These are phyloP conservation scores for Coffea eugenioides DNA, from an alignment of 257 asterid species.

Conservation along the genomic window DNA sequence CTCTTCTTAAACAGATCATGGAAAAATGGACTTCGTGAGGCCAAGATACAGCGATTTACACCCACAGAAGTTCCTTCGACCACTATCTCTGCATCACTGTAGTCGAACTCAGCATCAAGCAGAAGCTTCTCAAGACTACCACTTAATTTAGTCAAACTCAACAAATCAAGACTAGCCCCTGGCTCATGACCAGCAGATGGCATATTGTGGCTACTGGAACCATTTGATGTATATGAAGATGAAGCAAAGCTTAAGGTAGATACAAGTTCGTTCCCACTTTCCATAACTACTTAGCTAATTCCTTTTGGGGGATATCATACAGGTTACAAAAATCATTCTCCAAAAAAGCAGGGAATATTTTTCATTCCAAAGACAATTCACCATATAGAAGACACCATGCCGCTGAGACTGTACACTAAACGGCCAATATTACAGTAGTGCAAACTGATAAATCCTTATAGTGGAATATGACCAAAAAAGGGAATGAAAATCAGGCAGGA, in stretches of 20 bases:
- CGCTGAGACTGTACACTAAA: neutral
- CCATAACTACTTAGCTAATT: constrained; percentile 40
- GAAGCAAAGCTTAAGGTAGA: constrained; percentile 61
- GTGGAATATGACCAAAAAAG: neutral
- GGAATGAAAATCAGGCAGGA: neutral
- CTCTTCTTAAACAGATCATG: constrained; percentile 36
- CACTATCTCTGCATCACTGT: constrained; percentile 66
- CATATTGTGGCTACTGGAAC: constrained; percentile 35
- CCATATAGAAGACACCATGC: neutral
- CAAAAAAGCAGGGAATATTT: neutral
- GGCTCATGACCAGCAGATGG: constrained; percentile 38
- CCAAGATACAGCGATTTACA: constrained; percentile 76
- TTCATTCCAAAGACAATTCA: constrained; percentile 1
- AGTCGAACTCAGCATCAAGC: constrained; percentile 51
- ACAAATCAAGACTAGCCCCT: constrained; percentile 44
- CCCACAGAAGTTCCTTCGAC: constrained; percentile 66
- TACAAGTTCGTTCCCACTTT: constrained; percentile 51
- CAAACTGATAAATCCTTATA: neutral
- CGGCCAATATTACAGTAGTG: too few species aligned
- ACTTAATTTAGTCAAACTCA: constrained; percentile 57
- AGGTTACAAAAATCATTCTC: constrained; percentile 14
- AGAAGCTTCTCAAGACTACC: constrained; percentile 61
- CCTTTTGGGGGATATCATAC: neutral
- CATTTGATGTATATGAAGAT: constrained; percentile 58
- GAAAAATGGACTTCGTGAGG: constrained; percentile 59